Evolutionary conservation across 140 eudicot species (phyloP), one percentile per base, ranked within the genome.

Genomic region (Cichorium intybus): DNA sequence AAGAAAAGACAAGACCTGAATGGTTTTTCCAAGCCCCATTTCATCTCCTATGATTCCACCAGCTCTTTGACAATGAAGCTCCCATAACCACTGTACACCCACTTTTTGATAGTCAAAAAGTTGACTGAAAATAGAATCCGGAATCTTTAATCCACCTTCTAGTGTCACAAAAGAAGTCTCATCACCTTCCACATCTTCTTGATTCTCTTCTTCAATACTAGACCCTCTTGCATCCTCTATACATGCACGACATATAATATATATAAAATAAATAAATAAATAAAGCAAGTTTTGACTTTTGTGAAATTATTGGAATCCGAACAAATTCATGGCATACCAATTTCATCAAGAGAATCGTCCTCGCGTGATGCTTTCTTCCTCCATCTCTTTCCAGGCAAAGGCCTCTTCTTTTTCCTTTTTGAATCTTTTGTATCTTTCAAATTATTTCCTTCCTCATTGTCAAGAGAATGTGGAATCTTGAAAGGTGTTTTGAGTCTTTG

Each of bases 61-160:
- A 6, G 95, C 97, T 83, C 84, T 77, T 74, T 93, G 99, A 60
- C 97, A 93, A 69, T 93, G 99, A 60, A 93, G 99, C 60, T 93
- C 99, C 99, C 99, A 93, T 68, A 93, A 81, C 99, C 99, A 93
- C 63, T 93, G 99, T 11, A 93, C 99, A 29, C 97, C 99, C 16
- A 93, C 86, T 76, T 85, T 88, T 70, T 93, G 99, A 54, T 93
- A 93, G 75, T 93, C 99, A 69, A 93, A 93, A 48, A 88, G 95
- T 58, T 77, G 77, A 65, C 56, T 71, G 37, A 85, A 93, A 23
- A 93, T 79, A 45, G 77, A 75, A 62, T 78, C 87, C 10, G 97
- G 99, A 74, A 93, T 85, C 37, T 78, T 88, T 27, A 88, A 59
- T 52, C 99, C 99, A 50, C 97, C 99, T 79, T 93, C 99, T 60